Percentiles rank a stretch among this genome's conserved stretches.
Conservation (phyloP, 2,329 filamentous ascomycete species). For the Diplocarpon mali region DNA sequence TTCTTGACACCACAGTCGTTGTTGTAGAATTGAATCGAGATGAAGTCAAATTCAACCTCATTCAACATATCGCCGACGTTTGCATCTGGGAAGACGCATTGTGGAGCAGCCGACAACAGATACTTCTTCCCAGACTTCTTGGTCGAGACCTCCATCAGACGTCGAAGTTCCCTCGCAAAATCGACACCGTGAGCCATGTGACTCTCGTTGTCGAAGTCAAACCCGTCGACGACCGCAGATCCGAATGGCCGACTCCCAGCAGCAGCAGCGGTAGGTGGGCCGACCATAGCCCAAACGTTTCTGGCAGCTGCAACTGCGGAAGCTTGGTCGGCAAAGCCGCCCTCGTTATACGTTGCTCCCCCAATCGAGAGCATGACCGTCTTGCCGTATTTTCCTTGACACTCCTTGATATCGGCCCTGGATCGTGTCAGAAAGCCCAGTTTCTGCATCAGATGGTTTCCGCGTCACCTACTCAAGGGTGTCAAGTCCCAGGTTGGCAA, state of each 20-base stretch:
- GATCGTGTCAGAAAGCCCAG: neutral
- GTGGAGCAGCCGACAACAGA: conserved; percentile 54
- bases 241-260: conserved; percentile 53
- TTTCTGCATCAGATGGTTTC: neutral
- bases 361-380: conserved; percentile 64
- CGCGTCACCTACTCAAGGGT: conserved; percentile 45
- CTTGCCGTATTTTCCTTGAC: conserved; percentile 52
- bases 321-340: conserved; percentile 44
- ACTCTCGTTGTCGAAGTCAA: conserved; percentile 65
- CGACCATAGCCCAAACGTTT: conserved; percentile 52
- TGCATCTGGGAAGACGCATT: conserved; percentile 55
- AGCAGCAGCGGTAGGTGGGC: conserved; percentile 52
- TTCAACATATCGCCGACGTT: conserved; percentile 47
- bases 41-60: conserved; percentile 33
- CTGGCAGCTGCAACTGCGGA: conserved; percentile 33
- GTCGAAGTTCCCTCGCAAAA: conserved; percentile 48
- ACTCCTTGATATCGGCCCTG: conserved; percentile 40
- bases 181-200: conserved; percentile 45
- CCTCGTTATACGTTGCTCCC: conserved; percentile 58
- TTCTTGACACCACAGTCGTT: neutral
- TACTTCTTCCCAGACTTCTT: conserved; percentile 38
- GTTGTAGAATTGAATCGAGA: conserved; percentile 35
- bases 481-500: conserved; percentile 52
- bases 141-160: conserved; percentile 35
- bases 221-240: conserved; percentile 55